Percentiles rank a stretch among this genome's conserved stretches.
Evolutionary conservation across 495 filamentous ascomycete species (phyloP).

Genomic region (Xanthoparmelia taractica): DNA sequence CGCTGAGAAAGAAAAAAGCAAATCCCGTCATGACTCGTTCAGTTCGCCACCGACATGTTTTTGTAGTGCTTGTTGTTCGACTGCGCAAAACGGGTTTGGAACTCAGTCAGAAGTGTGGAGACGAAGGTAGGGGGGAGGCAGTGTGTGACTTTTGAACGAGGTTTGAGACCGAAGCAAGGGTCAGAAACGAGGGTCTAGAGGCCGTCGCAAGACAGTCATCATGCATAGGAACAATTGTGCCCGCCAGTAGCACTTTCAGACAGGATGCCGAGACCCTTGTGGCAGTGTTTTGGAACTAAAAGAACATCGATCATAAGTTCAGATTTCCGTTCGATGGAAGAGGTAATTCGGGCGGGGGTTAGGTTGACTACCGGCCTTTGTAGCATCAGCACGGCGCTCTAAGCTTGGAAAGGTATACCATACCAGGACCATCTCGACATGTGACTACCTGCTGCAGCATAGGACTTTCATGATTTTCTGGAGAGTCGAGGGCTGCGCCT

Average conservation of each 20-base stretch:
- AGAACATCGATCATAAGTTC: neutral
- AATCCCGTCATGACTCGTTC: slow-evolving; percentile 21
- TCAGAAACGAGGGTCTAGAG: slow-evolving; percentile 12
- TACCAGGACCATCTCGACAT: neutral
- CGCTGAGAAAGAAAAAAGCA: slow-evolving; percentile 15
- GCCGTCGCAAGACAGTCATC: neutral
- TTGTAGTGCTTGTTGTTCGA: neutral
- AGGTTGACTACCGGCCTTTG: neutral
- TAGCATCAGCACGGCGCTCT: neutral
- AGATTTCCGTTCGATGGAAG: neutral
- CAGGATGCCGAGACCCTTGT: neutral
- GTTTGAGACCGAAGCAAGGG: neutral
- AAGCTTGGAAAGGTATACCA: neutral
- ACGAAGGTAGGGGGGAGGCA: slow-evolving; percentile 7
- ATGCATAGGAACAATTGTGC: slow-evolving; percentile 3
- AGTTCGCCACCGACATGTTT: slow-evolving; percentile 3
- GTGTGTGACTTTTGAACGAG: slow-evolving; percentile 9
- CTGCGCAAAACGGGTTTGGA: slow-evolving; percentile 7
- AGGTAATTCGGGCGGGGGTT: neutral
- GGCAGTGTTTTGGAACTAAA: neutral
- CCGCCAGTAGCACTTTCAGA: neutral
- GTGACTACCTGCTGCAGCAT: slow-evolving; percentile 62
- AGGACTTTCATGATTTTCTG: slow-evolving; percentile 74
- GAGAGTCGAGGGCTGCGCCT: slow-evolving; percentile 43
- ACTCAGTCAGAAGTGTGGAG: slow-evolving; percentile 4